A percentile compares a stretch with the other conserved stretches of the same genome.
phyloP scores from a whole-genome alignment of 2,329 filamentous ascomycete genomes.

The Graphilbum ipis-grandicollis region DNA sequence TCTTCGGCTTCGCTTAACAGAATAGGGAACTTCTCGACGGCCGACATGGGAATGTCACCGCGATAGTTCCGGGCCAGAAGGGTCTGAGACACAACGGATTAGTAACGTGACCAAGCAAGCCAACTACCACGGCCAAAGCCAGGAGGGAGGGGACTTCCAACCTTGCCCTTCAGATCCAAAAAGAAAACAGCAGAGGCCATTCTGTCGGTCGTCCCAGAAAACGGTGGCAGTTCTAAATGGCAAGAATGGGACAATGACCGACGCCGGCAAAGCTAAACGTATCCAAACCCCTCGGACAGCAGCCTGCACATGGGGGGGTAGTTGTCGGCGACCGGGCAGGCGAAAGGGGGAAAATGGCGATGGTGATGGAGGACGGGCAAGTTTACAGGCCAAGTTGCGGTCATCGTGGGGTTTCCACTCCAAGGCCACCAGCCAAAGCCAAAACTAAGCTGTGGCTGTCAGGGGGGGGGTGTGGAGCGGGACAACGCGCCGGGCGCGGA shows the following conservation, averaged over 20 bases:
- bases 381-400: not conserved
- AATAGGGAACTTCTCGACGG: constrained; percentile 92
- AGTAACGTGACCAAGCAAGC: not conserved
- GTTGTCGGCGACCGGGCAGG: no score
- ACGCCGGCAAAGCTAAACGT: not conserved
- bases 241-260: not conserved
- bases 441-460: no score
- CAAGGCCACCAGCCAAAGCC: no score
- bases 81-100: constrained; percentile 38
- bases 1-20: constrained; percentile 97
- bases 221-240: not conserved
- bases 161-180: constrained; percentile 99
- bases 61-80: constrained; percentile 96
- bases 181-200: constrained; percentile 99
- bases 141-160: constrained; percentile 27
- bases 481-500: not conserved
- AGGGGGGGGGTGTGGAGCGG: not conserved
- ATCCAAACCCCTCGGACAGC: not conserved
- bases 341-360: no score
- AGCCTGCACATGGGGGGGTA: not conserved
- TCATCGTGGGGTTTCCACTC: not conserved
- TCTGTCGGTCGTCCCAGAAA: constrained; percentile 13
- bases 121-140: not conserved
- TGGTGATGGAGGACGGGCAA: no score
- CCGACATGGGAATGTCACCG: constrained; percentile 97